Conservation (phyloP, 495 filamentous ascomycete species). For the Durotheca rogersii region DNA sequence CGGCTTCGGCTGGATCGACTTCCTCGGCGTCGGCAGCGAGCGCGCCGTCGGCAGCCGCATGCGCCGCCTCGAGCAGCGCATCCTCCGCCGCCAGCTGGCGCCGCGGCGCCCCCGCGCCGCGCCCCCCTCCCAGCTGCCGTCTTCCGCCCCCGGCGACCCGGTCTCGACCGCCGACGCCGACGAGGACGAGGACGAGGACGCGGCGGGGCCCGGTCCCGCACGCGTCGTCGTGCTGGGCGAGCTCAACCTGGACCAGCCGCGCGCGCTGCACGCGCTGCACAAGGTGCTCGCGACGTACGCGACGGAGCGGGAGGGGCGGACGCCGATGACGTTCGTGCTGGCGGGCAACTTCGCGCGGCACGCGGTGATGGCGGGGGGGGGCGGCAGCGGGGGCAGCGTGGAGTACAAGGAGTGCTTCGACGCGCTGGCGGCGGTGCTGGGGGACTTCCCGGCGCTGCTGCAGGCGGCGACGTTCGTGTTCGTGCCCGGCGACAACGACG, state of each 20-base stretch:
- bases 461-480: slow-evolving; percentile 81
- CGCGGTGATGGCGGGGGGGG: slow-evolving; percentile 69
- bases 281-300: slow-evolving; percentile 73
- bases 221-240: slow-evolving; percentile 77
- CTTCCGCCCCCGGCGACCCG: no score
- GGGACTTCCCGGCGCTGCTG: slow-evolving; percentile 83
- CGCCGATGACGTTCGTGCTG: slow-evolving; percentile 76
- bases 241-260: slow-evolving; percentile 79
- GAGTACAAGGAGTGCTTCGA: slow-evolving; percentile 96
- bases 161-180: no score
- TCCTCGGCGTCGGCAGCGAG: slow-evolving; percentile 87
- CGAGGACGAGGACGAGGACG: no score
- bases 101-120: no score
- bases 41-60: slow-evolving; percentile 79
- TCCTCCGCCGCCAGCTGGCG: no score
- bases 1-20: slow-evolving; percentile 96
- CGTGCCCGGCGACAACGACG: slow-evolving; percentile 93
- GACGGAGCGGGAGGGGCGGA: slow-evolving; percentile 57
- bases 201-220: slow-evolving; percentile 42
- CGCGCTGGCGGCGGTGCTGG: slow-evolving; percentile 74
- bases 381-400: slow-evolving; percentile 69
- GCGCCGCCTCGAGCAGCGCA: slow-evolving; percentile 66
- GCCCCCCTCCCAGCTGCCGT: no score
- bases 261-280: slow-evolving; percentile 70
- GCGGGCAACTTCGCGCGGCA: slow-evolving; percentile 80